A percentile compares a stretch with the other conserved stretches of the same genome.
Conservation (phyloP, 495 filamentous ascomycete species). For the Pyrenopolyporus hunteri region DNA sequence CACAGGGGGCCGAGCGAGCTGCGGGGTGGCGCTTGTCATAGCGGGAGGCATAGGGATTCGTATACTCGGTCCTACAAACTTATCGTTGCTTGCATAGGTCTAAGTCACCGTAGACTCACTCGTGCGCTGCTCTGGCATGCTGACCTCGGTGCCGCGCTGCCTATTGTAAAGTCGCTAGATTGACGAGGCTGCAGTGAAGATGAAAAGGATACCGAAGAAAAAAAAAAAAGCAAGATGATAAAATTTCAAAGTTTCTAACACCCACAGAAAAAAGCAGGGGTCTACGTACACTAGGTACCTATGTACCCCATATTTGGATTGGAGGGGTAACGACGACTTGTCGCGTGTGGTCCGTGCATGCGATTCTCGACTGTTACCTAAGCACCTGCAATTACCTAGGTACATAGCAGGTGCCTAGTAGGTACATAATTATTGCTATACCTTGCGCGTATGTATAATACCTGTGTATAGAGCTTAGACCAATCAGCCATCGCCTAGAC, state of each 20-base stretch:
- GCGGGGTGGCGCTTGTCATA: conserved; percentile 39
- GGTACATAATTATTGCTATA: too few relatives aligned
- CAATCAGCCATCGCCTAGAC: too few relatives aligned
- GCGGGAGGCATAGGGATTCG: conserved; percentile 37
- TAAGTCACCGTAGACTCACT: conserved; percentile 4
- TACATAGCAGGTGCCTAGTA: too few relatives aligned
- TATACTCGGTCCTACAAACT: neutral
- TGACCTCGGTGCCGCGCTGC: conserved; percentile 6
- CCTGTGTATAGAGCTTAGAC: too few relatives aligned
- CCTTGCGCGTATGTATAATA: too few relatives aligned
- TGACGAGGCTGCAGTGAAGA: conserved; percentile 2
- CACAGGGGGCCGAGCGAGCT: conserved; percentile 23
- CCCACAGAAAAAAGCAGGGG: conserved; percentile 29
- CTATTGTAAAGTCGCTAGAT: neutral
- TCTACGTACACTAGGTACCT: neutral
- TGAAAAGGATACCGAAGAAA: neutral
- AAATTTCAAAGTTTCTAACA: conserved; percentile 20
- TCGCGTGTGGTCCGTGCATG: conserved; percentile 11
- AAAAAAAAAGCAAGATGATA: conserved; percentile 9
- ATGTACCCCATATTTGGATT: too few relatives aligned
- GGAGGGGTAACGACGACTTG: conserved; percentile 15
- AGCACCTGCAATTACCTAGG: neutral
- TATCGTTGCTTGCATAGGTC: conserved; percentile 6
- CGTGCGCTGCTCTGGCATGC: conserved; percentile 26
- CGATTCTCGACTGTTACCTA: too few relatives aligned